phyloP scores from a whole-genome alignment of 192 early-diverging fungal species.

The Fimicolochytrium jonesii region DNA sequence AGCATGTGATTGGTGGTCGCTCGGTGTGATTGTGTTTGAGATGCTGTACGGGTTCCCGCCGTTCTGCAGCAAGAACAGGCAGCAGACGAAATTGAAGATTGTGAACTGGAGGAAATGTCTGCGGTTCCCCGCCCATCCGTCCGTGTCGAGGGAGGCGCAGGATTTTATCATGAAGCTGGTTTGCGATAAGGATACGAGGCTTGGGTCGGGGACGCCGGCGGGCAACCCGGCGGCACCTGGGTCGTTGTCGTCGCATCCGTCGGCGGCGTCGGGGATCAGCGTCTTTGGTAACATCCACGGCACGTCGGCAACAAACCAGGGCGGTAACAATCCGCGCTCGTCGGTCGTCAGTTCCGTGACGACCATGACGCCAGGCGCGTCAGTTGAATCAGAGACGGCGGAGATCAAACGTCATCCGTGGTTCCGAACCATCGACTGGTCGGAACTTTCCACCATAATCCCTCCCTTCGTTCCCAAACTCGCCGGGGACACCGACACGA shows the following conservation, averaged over 20 bases:
- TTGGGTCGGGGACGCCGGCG: slow-evolving; percentile 33
- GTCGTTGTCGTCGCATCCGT: no score
- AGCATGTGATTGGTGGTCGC: slow-evolving; percentile 71
- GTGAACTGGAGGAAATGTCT: slow-evolving; percentile 61
- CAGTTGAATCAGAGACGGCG: slow-evolving; percentile 23
- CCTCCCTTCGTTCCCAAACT: slow-evolving; percentile 41
- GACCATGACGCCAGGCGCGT: not conserved
- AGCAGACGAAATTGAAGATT: slow-evolving; percentile 64
- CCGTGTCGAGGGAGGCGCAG: slow-evolving; percentile 49
- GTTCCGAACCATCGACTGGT: slow-evolving; percentile 46
- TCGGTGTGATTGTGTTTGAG: slow-evolving; percentile 73
- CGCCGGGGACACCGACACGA: slow-evolving; percentile 28
- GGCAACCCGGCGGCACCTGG: not conserved
- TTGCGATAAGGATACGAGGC: slow-evolving; percentile 55
- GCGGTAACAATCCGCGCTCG: not conserved
- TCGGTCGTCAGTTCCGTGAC: slow-evolving; percentile 6
- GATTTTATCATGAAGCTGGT: slow-evolving; percentile 57
- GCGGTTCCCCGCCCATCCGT: slow-evolving; percentile 52
- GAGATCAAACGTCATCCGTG: slow-evolving; percentile 50
- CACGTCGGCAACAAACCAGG: no score
- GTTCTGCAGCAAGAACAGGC: slow-evolving; percentile 51
- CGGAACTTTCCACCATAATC: slow-evolving; percentile 5
- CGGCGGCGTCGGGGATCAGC: no score
- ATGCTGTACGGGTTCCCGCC: slow-evolving; percentile 73
- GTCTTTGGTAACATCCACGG: no score